Evolutionary conservation across 371 early-diverging fungal genomes (phyloP).

Genomic region (Circinella minor): DNA sequence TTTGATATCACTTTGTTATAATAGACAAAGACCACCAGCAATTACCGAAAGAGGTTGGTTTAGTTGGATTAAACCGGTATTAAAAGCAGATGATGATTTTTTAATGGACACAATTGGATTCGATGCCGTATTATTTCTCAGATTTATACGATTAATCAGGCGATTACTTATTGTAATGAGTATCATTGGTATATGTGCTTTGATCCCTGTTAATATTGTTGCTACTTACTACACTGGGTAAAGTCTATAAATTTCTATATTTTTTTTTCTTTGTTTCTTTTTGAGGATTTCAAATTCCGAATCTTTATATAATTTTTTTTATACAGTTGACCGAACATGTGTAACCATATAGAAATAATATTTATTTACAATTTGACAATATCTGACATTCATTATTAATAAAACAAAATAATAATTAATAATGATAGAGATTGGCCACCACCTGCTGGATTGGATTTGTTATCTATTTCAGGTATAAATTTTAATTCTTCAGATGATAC

Average conservation of each 20-base stretch:
- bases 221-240: constrained; percentile 48
- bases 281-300: background rate
- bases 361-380: no score
- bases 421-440: constrained; percentile 41
- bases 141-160: constrained; percentile 64
- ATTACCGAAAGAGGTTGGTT: constrained; percentile 57
- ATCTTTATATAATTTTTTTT: background rate
- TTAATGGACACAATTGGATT: constrained; percentile 68
- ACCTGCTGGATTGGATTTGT: constrained; percentile 26
- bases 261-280: background rate
- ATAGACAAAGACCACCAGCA: constrained; percentile 58
- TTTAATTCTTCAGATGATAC: constrained; percentile 18
- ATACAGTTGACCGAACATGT: no score
- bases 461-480: constrained; percentile 39
- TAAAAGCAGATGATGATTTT: constrained; percentile 58
- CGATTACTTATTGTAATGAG: constrained; percentile 57
- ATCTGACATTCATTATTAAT: no score
- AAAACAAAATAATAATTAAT: no score
- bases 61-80: constrained; percentile 66
- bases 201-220: constrained; percentile 64
- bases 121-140: constrained; percentile 78
- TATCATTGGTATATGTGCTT: constrained; percentile 57
- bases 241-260: constrained; percentile 2
- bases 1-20: background rate
- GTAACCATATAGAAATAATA: no score